Conservation (phyloP, 495 filamentous ascomycete species). For the Tirmania nivea region DNA sequence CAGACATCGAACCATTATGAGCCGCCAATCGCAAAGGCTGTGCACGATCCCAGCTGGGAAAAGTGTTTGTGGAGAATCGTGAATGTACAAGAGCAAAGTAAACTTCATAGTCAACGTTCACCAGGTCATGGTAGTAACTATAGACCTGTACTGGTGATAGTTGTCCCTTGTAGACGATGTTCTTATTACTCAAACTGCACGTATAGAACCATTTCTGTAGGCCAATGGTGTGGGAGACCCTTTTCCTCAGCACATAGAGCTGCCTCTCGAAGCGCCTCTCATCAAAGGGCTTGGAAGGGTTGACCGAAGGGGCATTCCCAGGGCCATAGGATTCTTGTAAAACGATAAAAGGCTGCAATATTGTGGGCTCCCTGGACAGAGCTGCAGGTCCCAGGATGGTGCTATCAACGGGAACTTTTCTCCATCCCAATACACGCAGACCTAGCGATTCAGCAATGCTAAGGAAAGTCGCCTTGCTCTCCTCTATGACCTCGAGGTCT, state of each 20-base stretch:
- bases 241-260: constrained; percentile 85
- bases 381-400: constrained; percentile 84
- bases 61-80: constrained; percentile 97
- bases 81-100: constrained; percentile 97
- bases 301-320: constrained; percentile 59
- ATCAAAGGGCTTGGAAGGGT: constrained; percentile 62
- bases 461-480: constrained; percentile 75
- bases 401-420: constrained; percentile 84
- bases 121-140: constrained; percentile 93
- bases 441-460: constrained; percentile 73
- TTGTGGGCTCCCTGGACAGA: constrained; percentile 76
- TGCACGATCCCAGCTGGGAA: constrained; percentile 96
- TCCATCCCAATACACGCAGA: constrained; percentile 86
- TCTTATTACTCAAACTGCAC: constrained; percentile 92
- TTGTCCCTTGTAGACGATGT: constrained; percentile 99
- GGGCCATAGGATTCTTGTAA: constrained; percentile 65
- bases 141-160: constrained; percentile 95
- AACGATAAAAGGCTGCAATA: constrained; percentile 92
- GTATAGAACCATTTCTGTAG: constrained; percentile 98
- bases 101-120: constrained; percentile 92
- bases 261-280: constrained; percentile 76
- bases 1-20: constrained; percentile 56
- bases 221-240: constrained; percentile 80
- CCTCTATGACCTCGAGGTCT: constrained; percentile 62
- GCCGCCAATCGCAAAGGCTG: constrained; percentile 94